Conservation (phyloP, 2,329 filamentous ascomycete species). For the Alternaria dauci region DNA sequence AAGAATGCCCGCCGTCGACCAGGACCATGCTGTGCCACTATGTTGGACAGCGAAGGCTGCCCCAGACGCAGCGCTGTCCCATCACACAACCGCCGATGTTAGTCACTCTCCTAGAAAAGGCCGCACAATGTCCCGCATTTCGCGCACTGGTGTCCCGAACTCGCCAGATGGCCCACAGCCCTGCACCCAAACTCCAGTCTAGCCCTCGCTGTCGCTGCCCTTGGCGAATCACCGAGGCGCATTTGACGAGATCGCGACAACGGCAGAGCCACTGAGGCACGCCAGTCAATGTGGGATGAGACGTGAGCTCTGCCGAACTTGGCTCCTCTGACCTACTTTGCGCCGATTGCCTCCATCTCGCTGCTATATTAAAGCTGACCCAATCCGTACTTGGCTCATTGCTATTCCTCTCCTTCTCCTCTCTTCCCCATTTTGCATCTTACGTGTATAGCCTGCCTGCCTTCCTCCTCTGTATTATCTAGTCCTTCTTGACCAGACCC, state of each 20-base stretch:
- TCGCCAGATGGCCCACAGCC: constrained; percentile 33
- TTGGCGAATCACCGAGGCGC: constrained; percentile 39
- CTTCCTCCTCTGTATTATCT: background rate
- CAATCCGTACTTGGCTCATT: constrained; percentile 28
- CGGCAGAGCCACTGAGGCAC: constrained; percentile 32
- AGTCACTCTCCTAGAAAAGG: constrained; percentile 48
- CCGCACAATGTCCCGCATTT: constrained; percentile 45
- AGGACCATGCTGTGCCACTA: constrained; percentile 33
- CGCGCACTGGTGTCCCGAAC: constrained; percentile 45
- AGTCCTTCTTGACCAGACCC: constrained; percentile 2
- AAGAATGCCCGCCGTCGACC: constrained; percentile 30
- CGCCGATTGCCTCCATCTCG: constrained; percentile 44
- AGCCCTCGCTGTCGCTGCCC: constrained; percentile 30
- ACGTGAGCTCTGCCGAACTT: constrained; percentile 40
- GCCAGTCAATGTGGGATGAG: constrained; percentile 41
- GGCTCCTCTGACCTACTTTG: constrained; percentile 42
- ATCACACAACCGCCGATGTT: constrained; percentile 39
- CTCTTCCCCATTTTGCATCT: constrained; percentile 20
- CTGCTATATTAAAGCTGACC: constrained; percentile 52
- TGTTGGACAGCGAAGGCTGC: constrained; percentile 37
- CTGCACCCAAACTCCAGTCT: constrained; percentile 34
- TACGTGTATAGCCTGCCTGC: background rate
- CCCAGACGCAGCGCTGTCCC: constrained; percentile 29
- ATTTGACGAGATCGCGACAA: constrained; percentile 34
- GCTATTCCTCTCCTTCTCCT: constrained; percentile 28